Conservation (phyloP, 768 basidiomycete genomes). For the Gloeopeniophorella convolvens region DNA sequence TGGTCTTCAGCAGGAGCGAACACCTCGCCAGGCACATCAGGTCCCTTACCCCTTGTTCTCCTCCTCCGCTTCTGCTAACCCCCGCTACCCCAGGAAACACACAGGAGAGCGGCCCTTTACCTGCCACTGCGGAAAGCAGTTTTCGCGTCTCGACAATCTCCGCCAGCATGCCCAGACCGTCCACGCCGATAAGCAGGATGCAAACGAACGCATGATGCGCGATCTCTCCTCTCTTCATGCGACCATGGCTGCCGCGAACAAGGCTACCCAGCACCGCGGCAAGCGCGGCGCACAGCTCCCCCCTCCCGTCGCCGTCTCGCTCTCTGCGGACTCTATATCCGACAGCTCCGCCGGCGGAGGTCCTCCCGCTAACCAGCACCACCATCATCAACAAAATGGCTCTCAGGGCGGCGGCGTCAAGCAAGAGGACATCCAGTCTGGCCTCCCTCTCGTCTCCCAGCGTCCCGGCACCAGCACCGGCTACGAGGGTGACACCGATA, state of each 20-base stretch:
- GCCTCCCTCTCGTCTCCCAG: constrained; percentile 32
- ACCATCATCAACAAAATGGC: constrained; percentile 15
- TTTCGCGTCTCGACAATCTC: constrained; percentile 93
- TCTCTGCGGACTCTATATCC: constrained; percentile 14
- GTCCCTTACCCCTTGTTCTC: constrained; percentile 36
- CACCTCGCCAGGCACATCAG: constrained; percentile 94
- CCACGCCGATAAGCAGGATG: constrained; percentile 87
- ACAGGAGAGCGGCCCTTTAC: constrained; percentile 95
- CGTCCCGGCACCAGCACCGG: constrained; percentile 71
- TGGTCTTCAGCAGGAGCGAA: constrained; percentile 95
- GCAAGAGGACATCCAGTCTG: constrained; percentile 34
- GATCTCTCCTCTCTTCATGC: constrained; percentile 81
- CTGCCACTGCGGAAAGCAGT: constrained; percentile 93
- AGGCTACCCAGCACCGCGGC: constrained; percentile 32
- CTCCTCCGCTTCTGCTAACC: constrained; percentile 20
- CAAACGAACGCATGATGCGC: constrained; percentile 89
- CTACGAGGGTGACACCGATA: constrained; percentile 46
- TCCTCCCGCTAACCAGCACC: constrained; percentile 1
- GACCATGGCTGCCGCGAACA: constrained; percentile 57
- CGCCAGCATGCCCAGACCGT: constrained; percentile 97
- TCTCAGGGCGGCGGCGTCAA: constrained; percentile 29
- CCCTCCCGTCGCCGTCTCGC: constrained; percentile 20
- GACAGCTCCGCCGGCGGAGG: constrained; percentile 21
- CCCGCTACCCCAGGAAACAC: constrained; percentile 74
- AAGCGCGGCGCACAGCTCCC: constrained; percentile 32